phyloP scores from a whole-genome alignment of 2,329 filamentous ascomycete species.

The Alternaria gansuensis region DNA sequence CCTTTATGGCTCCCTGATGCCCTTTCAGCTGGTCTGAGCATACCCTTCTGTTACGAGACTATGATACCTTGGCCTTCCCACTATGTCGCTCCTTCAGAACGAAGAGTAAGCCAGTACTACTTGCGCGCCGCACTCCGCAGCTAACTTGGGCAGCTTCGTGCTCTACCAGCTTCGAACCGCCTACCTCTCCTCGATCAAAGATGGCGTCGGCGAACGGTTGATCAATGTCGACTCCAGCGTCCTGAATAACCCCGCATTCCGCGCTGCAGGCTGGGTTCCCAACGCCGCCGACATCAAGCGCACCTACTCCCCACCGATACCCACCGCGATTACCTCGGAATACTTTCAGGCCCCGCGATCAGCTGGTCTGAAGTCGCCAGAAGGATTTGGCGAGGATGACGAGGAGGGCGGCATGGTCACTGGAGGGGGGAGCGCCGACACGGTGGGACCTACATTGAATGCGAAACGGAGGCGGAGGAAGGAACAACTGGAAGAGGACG shows the following conservation, averaged over 20 bases:
- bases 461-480: constrained; percentile 72
- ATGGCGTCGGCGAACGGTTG: constrained; percentile 84
- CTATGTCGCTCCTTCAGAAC: constrained; percentile 58
- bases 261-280: constrained; percentile 80
- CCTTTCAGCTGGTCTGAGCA: constrained; percentile 49
- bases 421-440: constrained; percentile 70
- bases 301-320: constrained; percentile 86
- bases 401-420: constrained; percentile 76
- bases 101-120: constrained; percentile 52
- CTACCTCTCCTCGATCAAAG: constrained; percentile 80
- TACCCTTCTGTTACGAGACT: constrained; percentile 22
- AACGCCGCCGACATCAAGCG: constrained; percentile 80
- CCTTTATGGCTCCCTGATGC: constrained; percentile 24
- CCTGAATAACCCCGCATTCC: constrained; percentile 82
- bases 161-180: constrained; percentile 82
- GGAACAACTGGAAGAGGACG: constrained; percentile 83
- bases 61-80: constrained; percentile 28
- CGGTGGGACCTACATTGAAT: constrained; percentile 69
- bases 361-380: constrained; percentile 61
- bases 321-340: constrained; percentile 80
- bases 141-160: constrained; percentile 68
- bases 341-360: constrained; percentile 78
- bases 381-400: constrained; percentile 73
- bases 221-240: constrained; percentile 82
- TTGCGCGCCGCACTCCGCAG: constrained; percentile 17